Percentiles rank a stretch among this genome's conserved stretches.
Conservation (phyloP, 495 filamentous ascomycete genomes). For the Filosporella fistucella region DNA sequence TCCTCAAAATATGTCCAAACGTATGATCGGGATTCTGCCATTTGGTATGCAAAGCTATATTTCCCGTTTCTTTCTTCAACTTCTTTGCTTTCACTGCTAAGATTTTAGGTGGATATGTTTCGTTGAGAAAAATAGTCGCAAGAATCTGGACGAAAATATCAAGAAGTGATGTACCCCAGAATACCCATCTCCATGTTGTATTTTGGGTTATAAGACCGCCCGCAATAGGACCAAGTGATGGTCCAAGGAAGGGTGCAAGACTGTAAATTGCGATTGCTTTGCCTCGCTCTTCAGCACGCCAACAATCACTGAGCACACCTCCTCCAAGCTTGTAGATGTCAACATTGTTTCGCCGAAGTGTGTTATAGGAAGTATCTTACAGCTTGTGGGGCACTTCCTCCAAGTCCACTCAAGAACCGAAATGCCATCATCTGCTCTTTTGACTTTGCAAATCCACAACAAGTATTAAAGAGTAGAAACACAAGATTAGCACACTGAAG, state of each 20-base stretch:
- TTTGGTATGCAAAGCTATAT: constrained; percentile 55
- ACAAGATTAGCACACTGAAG: constrained; percentile 47
- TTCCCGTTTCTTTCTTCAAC: constrained; percentile 62
- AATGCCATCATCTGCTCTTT: constrained; percentile 49
- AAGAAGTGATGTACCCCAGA: constrained; percentile 51
- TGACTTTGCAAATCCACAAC: constrained; percentile 50
- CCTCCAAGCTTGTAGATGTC: background rate
- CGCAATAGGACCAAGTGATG: constrained; percentile 58
- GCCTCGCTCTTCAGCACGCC: background rate
- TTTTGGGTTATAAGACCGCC: constrained; percentile 64
- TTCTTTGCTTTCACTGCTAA: constrained; percentile 47
- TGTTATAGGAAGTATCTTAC: no score
- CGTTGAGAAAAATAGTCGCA: constrained; percentile 61
- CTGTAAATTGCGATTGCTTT: constrained; percentile 58
- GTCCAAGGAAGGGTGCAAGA: constrained; percentile 59
- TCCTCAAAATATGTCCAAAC: constrained; percentile 35
- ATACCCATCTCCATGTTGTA: constrained; percentile 68
- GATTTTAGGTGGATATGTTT: constrained; percentile 64
- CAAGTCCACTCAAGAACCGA: constrained; percentile 31
- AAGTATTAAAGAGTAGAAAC: constrained; percentile 54
- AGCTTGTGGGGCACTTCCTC: constrained; percentile 3
- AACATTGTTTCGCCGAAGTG: no score
- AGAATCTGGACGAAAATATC: constrained; percentile 54
- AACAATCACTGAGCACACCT: background rate
- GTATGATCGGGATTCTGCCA: constrained; percentile 48